These are phyloP conservation scores for Rostrohypoxylon terebratum DNA, from an alignment of 495 filamentous ascomycete species.

Conservation along the genomic window DNA sequence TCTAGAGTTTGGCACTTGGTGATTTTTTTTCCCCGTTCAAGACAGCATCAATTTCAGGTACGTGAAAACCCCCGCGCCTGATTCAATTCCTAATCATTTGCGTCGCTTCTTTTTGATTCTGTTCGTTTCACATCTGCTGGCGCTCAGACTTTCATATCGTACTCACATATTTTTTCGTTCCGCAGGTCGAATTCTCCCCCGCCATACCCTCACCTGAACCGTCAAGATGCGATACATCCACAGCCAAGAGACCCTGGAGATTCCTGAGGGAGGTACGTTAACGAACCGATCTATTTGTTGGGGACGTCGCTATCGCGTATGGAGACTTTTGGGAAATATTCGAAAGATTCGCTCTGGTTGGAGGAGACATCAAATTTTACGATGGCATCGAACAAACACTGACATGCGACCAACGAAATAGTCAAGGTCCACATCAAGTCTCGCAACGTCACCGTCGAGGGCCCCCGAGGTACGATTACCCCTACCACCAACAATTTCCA, in stretches of 20 bases:
- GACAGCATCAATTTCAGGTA: constrained; percentile 51
- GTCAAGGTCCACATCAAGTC: constrained; percentile 98
- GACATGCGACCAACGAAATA: constrained; percentile 60
- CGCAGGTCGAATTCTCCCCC: constrained; percentile 46
- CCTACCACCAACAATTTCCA: constrained; percentile 11
- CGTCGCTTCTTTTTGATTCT: constrained; percentile 4
- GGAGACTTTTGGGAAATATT: not conserved
- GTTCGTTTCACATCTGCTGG: constrained; percentile 5
- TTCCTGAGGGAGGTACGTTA: constrained; percentile 94
- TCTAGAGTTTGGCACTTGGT: constrained; percentile 45
- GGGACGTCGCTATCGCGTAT: not conserved
- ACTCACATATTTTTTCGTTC: constrained; percentile 25
- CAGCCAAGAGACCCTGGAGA: constrained; percentile 89
- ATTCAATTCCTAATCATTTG: not conserved
- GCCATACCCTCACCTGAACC: constrained; percentile 51
- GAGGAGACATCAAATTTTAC: constrained; percentile 34
- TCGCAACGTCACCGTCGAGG: constrained; percentile 93
- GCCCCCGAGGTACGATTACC: constrained; percentile 79
- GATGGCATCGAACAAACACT: constrained; percentile 47
- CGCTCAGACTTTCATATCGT: constrained; percentile 15
- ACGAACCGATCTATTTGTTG: constrained; percentile 28
- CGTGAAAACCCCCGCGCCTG: constrained; percentile 29
- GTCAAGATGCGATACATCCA: constrained; percentile 98
- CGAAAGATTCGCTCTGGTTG: constrained; percentile 24
- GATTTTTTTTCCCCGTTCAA: constrained; percentile 32